Conservation (phyloP, 768 basidiomycete species). For the Lactarius trivialis region DNA sequence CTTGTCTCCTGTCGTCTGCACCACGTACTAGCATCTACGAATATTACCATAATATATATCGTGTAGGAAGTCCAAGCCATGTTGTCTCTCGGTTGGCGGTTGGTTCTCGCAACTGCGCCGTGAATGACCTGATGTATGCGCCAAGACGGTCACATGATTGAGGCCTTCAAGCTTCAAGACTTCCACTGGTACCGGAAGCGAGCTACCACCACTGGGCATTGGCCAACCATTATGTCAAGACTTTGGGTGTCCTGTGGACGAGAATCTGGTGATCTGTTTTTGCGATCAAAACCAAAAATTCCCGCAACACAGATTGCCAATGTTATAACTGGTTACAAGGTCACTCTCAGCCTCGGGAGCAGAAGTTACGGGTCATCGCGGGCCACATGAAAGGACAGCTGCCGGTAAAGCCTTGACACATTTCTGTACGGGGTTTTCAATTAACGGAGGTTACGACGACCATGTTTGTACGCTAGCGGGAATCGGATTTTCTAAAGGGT, state of each 20-base stretch:
- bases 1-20: background rate
- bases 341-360: too few species aligned
- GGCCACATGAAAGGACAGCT: background rate
- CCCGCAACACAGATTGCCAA: too few species aligned
- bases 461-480: background rate
- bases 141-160: too few species aligned
- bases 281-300: background rate
- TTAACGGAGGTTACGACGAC: background rate
- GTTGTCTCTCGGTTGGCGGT: background rate
- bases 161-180: too few species aligned
- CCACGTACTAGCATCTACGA: background rate
- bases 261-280: background rate
- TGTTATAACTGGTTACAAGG: too few species aligned
- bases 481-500: background rate
- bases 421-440: too few species aligned
- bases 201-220: too few species aligned
- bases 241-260: too few species aligned
- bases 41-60: conserved; percentile 4
- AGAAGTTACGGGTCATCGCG: background rate
- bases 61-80: background rate
- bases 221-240: too few species aligned
- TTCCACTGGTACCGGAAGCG: too few species aligned
- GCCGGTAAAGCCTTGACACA: too few species aligned
- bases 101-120: background rate
- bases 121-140: too few species aligned